These are phyloP conservation scores for Leptographium flavum DNA, from an alignment of 2,329 filamentous ascomycete genomes.

Conservation along the genomic window DNA sequence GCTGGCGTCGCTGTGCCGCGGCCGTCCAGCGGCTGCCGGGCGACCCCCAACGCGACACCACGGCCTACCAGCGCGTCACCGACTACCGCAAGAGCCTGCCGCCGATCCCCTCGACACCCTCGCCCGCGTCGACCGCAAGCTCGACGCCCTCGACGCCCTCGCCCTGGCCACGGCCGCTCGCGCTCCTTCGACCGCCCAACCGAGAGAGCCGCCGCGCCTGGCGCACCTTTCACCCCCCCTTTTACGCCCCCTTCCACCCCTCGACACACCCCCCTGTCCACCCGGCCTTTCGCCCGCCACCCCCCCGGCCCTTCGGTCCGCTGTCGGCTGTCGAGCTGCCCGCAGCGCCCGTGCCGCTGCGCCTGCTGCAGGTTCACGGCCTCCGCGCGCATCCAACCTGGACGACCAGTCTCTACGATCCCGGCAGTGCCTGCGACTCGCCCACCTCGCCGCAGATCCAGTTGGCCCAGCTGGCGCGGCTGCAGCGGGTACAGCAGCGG, in stretches of 20 bases:
- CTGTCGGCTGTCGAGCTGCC: slow-evolving; percentile 8
- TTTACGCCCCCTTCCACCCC: too few relatives aligned
- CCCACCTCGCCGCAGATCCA: neutral
- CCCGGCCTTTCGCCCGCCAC: too few relatives aligned
- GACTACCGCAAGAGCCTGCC: slow-evolving; percentile 3
- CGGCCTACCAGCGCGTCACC: neutral
- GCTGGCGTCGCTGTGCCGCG: neutral
- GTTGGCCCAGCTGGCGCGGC: slow-evolving; percentile 2
- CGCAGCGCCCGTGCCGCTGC: slow-evolving; percentile 5
- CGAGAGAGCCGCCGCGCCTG: neutral
- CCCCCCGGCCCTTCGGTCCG: too few relatives aligned
- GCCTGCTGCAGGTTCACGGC: too few relatives aligned
- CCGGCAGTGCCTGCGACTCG: neutral
- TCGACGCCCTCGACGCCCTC: too few relatives aligned
- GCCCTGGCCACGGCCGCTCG: slow-evolving; percentile 1
- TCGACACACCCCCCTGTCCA: too few relatives aligned
- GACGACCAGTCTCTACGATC: too few relatives aligned
- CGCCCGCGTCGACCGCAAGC: neutral
- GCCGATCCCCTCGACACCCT: neutral
- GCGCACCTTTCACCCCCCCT: neutral
- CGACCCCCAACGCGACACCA: neutral
- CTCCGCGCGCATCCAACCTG: neutral
- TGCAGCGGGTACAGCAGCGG: slow-evolving; percentile 1
- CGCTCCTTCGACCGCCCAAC: neutral
- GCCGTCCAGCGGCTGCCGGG: neutral